These are phyloP conservation scores for Zygoascus biomembranicola DNA, from an alignment of 805 yeast species.

Conservation along the genomic window DNA sequence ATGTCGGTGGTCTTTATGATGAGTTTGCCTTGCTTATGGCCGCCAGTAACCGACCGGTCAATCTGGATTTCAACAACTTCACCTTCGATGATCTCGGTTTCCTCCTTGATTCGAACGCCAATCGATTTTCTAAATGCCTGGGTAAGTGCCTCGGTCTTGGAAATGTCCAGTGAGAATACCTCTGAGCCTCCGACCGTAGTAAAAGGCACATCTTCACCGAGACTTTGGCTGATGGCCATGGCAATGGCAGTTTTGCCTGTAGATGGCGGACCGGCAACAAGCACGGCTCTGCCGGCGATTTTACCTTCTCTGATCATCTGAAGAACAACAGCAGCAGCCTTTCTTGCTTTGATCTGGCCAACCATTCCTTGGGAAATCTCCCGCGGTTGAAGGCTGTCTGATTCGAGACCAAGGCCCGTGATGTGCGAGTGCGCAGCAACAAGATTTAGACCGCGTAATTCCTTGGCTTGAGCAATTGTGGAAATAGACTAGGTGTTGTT, in stretches of 20 bases:
- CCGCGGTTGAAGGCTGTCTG: slow-evolving; percentile 73
- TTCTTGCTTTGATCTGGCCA: slow-evolving; percentile 90
- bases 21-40: slow-evolving; percentile 95
- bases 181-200: slow-evolving; percentile 94
- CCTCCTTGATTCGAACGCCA: slow-evolving; percentile 92
- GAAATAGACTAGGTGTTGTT: slow-evolving; percentile 26
- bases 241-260: slow-evolving; percentile 99
- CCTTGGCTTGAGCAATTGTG: slow-evolving; percentile 37
- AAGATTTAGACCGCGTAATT: slow-evolving; percentile 57
- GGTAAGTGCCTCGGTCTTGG: slow-evolving; percentile 92
- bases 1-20: slow-evolving; percentile 96
- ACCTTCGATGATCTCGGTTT: slow-evolving; percentile 95
- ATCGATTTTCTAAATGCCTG: slow-evolving; percentile 95
- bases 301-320: slow-evolving; percentile 91
- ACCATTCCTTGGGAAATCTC: slow-evolving; percentile 90
- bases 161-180: slow-evolving; percentile 80
- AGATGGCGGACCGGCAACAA: slow-evolving; percentile 96
- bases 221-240: slow-evolving; percentile 55
- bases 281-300: slow-evolving; percentile 93
- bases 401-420: slow-evolving; percentile 89
- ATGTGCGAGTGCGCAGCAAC: slow-evolving; percentile 98
- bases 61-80: slow-evolving; percentile 96
- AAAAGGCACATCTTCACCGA: slow-evolving; percentile 78
- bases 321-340: slow-evolving; percentile 90
- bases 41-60: slow-evolving; percentile 90